Percentiles rank a stretch among this genome's conserved stretches.
These are phyloP conservation scores for Diaporthe velutina DNA, from an alignment of 2,329 filamentous ascomycete genomes.

Conservation along the genomic window DNA sequence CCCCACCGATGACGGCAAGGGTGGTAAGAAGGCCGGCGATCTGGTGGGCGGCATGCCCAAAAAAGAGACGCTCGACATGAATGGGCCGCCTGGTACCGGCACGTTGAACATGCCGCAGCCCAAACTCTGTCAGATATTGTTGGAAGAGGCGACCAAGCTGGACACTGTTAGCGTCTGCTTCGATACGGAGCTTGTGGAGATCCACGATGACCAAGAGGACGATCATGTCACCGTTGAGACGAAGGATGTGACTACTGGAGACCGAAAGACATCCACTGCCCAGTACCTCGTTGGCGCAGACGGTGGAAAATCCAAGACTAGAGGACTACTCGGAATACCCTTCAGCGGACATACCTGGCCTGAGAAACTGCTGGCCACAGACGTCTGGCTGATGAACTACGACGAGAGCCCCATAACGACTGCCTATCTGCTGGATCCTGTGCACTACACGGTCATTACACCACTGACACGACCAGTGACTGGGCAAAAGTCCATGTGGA, in stretches of 20 bases:
- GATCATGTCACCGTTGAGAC: background rate
- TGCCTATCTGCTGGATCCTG: background rate
- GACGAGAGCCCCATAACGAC: conserved; percentile 1
- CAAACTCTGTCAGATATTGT: background rate
- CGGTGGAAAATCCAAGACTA: background rate
- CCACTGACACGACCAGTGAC: background rate
- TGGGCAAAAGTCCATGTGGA: background rate
- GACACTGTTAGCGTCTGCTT: background rate
- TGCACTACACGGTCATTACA: background rate
- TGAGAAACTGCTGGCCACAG: conserved; percentile 2
- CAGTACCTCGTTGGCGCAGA: background rate
- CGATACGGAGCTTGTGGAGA: background rate
- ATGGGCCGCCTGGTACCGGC: background rate
- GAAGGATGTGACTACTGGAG: background rate
- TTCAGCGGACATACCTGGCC: conserved; percentile 13
- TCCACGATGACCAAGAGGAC: background rate
- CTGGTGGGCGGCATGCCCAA: background rate
- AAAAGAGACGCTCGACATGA: background rate
- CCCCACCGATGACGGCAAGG: background rate
- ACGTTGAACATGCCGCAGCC: conserved; percentile 14
- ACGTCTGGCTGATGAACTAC: conserved; percentile 2
- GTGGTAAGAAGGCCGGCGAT: background rate
- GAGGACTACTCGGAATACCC: background rate
- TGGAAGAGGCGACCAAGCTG: background rate
- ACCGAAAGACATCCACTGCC: background rate